These are phyloP conservation scores for Myriangium duriaei DNA, from an alignment of 2,329 filamentous ascomycete species.

Conservation along the genomic window DNA sequence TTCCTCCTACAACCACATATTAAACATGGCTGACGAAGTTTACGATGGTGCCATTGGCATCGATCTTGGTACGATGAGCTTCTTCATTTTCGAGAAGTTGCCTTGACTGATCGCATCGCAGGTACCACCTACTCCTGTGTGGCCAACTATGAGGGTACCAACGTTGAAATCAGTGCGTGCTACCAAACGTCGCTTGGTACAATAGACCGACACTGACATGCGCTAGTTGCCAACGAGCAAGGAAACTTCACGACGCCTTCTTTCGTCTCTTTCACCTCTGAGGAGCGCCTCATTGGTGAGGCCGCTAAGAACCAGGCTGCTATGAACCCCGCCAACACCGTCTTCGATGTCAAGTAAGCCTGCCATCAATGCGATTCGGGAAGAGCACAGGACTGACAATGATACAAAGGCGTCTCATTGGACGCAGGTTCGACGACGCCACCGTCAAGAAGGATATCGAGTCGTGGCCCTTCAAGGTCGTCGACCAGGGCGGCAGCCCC, in stretches of 20 bases:
- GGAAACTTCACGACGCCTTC: constrained; percentile 97
- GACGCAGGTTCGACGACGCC: constrained; percentile 86
- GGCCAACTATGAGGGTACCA: constrained; percentile 97
- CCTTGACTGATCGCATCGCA: constrained; percentile 30
- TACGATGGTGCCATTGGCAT: constrained; percentile 99
- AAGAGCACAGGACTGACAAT: constrained; percentile 4
- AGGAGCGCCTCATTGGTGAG: constrained; percentile 98
- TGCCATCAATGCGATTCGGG: background rate
- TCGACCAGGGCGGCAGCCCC: constrained; percentile 78
- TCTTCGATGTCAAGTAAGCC: constrained; percentile 81
- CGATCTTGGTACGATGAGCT: constrained; percentile 73
- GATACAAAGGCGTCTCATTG: constrained; percentile 65
- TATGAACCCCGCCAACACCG: constrained; percentile 96
- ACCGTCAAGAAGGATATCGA: constrained; percentile 98
- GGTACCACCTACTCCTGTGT: constrained; percentile 99
- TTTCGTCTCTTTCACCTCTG: constrained; percentile 96
- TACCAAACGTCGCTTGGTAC: constrained; percentile 1
- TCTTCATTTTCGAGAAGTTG: constrained; percentile 6
- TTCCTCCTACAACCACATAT: constrained; percentile 9
- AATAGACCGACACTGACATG: constrained; percentile 12
- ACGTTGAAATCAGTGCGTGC: constrained; percentile 89
- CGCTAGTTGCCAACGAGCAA: constrained; percentile 89
- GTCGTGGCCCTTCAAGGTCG: constrained; percentile 98
- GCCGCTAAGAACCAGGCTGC: constrained; percentile 99
- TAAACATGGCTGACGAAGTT: constrained; percentile 83